Evolutionary conservation across 2,329 filamentous ascomycete genomes (phyloP), one percentile per base, ranked within the genome.

Genomic region (Neopestalotiopsis sp.): DNA sequence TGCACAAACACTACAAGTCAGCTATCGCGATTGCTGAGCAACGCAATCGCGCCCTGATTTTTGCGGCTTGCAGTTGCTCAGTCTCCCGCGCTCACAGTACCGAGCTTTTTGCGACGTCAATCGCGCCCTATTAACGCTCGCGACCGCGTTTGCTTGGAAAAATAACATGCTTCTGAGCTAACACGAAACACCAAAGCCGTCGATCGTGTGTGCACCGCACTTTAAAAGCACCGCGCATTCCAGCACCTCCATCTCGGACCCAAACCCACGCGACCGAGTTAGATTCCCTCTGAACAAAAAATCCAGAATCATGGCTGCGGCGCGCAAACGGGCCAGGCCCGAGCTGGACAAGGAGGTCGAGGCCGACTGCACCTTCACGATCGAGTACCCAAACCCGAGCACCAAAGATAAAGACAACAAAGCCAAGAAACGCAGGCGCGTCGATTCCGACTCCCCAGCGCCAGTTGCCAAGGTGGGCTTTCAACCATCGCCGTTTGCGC

Each of bases 331-430:
- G 73, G 83, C 85, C 70, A 84, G 85, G 74, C 76, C 81, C 67
- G 81, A 85, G 66, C 20, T 5, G 5, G 73, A 79, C 68, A 78
- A 81, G 69, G 86, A 88, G 73, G 84, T 81, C 71, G 83, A 86
- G 72, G 87, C 87, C 75, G 87, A 89, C 72, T 89, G 87, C 71
- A 87, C 86, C 12, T 89, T 88, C 70, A 79, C 76, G 53, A 81
- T 88, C 66, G 77, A 78, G 53, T 78, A 83, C 64, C 81, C 84
- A 70, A 82, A 85, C 68, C 79, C 82, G 9, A 86, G 85, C 68
- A 81, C 83, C 42, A 83, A 81, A 78, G 86, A 87, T 38, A 86
- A 84, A 70, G 84, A 84, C 73, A 74, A 80, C 70, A 85, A 84
- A 73, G 74, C 80, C 70, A 84, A 84, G 71, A 84, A 84, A 77